Percentiles rank a stretch among this genome's conserved stretches.
Conservation (phyloP, 2,329 filamentous ascomycete species). For the Clonostachys sp. region DNA sequence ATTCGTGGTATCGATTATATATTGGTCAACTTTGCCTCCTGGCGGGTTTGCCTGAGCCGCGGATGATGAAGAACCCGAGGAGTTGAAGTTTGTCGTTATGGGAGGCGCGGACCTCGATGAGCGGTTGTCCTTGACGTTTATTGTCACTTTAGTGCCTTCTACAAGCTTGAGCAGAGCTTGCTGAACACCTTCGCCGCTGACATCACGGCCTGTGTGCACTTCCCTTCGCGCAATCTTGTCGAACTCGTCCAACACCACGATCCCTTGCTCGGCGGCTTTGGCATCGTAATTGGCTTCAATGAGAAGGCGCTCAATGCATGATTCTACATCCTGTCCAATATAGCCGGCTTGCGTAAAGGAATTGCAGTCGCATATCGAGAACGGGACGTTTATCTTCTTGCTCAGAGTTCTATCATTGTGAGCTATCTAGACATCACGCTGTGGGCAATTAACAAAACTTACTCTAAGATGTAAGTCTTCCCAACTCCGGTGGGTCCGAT, state of each 20-base stretch:
- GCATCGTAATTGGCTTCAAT: slow-evolving; percentile 89
- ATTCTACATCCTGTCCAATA: slow-evolving; percentile 96
- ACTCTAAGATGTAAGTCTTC: slow-evolving; percentile 89
- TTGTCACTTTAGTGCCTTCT: slow-evolving; percentile 88
- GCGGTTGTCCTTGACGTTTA: slow-evolving; percentile 79
- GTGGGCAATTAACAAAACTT: slow-evolving; percentile 12
- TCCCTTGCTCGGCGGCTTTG: slow-evolving; percentile 79
- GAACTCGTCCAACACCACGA: slow-evolving; percentile 94
- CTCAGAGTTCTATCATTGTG: slow-evolving; percentile 69
- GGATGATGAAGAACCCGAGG: slow-evolving; percentile 28
- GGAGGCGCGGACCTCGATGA: slow-evolving; percentile 48
- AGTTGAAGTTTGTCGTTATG: slow-evolving; percentile 47
- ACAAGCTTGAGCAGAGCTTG: slow-evolving; percentile 94
- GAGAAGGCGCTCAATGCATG: slow-evolving; percentile 84
- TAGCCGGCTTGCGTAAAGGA: slow-evolving; percentile 96
- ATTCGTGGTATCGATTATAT: slow-evolving; percentile 85
- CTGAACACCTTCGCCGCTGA: slow-evolving; percentile 93
- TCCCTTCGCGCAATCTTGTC: slow-evolving; percentile 94
- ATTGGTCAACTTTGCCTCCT: slow-evolving; percentile 53
- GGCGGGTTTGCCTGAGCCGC: slow-evolving; percentile 40
- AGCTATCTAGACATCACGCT: neutral
- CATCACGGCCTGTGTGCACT: slow-evolving; percentile 84
- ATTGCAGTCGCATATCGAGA: slow-evolving; percentile 93
- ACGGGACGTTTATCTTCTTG: slow-evolving; percentile 88
- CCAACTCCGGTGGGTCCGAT: slow-evolving; percentile 92